Base-by-base conservation (phyloP, 106 monocot genomes). In the Allium fistulosum region DNA sequence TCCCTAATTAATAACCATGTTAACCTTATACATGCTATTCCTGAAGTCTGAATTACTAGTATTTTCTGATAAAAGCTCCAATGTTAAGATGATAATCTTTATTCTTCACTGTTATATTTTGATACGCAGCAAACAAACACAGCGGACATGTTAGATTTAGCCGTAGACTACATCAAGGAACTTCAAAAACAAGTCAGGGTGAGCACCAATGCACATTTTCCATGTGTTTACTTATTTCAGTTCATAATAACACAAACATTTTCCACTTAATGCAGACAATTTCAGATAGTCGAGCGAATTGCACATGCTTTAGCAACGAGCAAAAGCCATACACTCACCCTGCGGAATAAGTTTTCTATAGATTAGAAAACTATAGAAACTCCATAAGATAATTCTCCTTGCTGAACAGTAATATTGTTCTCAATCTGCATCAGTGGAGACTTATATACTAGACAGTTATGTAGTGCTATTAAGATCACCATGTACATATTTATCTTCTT, bases 91-190 rank as follows among this genome's bases (percentile, higher is more conserved):
- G 49, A 22, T 48, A 17, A 48, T 48, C 49, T 1, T 1, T 37
- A 5, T 37, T 37, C 37, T 37, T 37, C 37, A 37, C 37, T 37
- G 37, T 22, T 70, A 59, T 65, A 7, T 16, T 65, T 48, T 16
- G 48, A 52, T 52, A 15, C 17, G 22, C 84, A 94, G 94, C 94
- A 90, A 94, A 87, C 90, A 10, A 94, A 90, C 80, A 94, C 94
- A 0, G 84, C 94, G 4, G 94, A 94, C 75, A 94, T 94, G 94
- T 70, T 94, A 58, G 94, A 94, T 76, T 76, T 94, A 66, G 94
- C 94, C 3, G 86, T 94, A 16, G 94, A 90, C 47, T 80, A 94
- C 80, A 94, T 94, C 76, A 94, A 87, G 64, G 90, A 94, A 62
- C 89, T 94, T 10, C 94, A 94, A 64, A 87, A 71, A 65, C 80